Evolutionary conservation across 2,329 filamentous ascomycete species (phyloP).

Genomic region (Pyricularia pennisetigena): DNA sequence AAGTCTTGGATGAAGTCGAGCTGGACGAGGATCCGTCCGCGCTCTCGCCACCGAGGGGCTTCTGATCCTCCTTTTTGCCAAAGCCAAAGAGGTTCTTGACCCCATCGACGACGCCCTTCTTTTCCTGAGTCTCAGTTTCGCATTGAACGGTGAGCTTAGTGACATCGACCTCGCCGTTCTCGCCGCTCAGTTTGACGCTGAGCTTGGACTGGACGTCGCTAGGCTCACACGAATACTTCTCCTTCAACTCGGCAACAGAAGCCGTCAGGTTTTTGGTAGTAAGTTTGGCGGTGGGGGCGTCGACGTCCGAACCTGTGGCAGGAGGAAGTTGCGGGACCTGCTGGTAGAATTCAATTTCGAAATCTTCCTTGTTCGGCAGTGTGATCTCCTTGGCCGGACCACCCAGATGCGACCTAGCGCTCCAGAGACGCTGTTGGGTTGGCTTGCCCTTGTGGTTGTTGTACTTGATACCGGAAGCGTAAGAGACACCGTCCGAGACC

Average conservation of each 20-base stretch:
- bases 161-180: conserved; percentile 74
- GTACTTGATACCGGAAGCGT: conserved; percentile 69
- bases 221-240: conserved; percentile 67
- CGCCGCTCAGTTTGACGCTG: conserved; percentile 57
- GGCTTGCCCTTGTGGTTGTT: conserved; percentile 56
- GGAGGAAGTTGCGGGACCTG: conserved; percentile 33
- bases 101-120: conserved; percentile 79
- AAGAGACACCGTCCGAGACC: conserved; percentile 65
- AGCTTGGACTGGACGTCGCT: conserved; percentile 75
- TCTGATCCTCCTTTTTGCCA: conserved; percentile 80
- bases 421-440: conserved; percentile 76
- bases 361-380: conserved; percentile 74
- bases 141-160: conserved; percentile 72
- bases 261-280: conserved; percentile 79
- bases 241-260: conserved; percentile 67
- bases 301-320: conserved; percentile 27
- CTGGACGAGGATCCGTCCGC: conserved; percentile 21
- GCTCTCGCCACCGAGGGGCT: conserved; percentile 54
- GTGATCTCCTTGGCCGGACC: conserved; percentile 72
- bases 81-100: conserved; percentile 96
- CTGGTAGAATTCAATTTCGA: conserved; percentile 72
- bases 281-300: conserved; percentile 55
- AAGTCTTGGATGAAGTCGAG: conserved; percentile 9
- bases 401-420: conserved; percentile 64
- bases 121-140: conserved; percentile 62